phyloP scores from a whole-genome alignment of 2,329 filamentous ascomycete species.

The Aspergillus japonicus region DNA sequence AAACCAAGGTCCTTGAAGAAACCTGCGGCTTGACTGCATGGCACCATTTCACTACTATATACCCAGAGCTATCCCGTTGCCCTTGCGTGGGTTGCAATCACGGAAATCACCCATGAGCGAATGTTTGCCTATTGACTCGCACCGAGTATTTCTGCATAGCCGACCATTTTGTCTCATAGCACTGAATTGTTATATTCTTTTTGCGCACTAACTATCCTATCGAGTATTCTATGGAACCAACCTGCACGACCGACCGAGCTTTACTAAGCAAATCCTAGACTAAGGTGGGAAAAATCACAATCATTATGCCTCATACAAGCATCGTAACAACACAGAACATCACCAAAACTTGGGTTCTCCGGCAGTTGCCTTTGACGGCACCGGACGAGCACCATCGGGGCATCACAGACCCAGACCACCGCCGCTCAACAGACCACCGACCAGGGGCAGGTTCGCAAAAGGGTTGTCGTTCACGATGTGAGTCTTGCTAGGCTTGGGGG shows the following conservation, averaged over 20 bases:
- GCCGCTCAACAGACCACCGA: conserved; percentile 22
- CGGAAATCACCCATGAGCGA: neutral
- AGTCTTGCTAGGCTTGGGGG: neutral
- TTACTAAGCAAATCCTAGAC: neutral
- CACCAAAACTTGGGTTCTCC: neutral
- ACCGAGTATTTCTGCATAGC: too few relatives aligned
- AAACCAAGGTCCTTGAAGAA: conserved; percentile 19
- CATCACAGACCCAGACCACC: conserved; percentile 5
- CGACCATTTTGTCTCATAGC: neutral
- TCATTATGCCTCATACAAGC: neutral
- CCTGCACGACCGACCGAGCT: neutral
- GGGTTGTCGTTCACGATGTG: conserved; percentile 13
- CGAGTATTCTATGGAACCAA: neutral
- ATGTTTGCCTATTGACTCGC: neutral
- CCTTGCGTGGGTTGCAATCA: neutral
- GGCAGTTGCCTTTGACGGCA: neutral
- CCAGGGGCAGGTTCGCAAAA: conserved; percentile 23
- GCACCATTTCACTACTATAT: neutral
- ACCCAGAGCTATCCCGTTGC: neutral
- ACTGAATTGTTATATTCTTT: neutral
- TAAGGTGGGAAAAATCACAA: neutral
- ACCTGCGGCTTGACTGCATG: neutral
- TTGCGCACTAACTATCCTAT: neutral
- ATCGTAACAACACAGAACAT: neutral
- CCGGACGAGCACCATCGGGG: neutral